A percentile compares a stretch with the other conserved stretches of the same genome.
phyloP scores from a whole-genome alignment of 768 basidiomycete genomes.

The Boletus subparvulus region DNA sequence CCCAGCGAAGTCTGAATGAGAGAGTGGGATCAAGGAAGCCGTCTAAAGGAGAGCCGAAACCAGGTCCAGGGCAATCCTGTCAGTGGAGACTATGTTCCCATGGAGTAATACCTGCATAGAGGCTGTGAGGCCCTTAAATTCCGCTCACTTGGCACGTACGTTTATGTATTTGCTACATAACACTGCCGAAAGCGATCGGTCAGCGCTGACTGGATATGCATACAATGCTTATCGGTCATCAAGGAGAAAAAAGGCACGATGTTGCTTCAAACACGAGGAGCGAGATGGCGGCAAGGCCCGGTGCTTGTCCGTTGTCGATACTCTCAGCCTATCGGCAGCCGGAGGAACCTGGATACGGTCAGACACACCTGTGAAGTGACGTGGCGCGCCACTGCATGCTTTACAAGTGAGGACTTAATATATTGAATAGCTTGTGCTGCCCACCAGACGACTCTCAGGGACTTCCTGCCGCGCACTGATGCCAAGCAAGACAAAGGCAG shows the following conservation, averaged over 20 bases:
- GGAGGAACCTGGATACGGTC: neutral
- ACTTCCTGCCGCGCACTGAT: no score
- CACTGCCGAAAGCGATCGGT: neutral
- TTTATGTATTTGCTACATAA: neutral
- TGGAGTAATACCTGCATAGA: neutral
- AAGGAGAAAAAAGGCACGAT: neutral
- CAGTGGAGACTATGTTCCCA: neutral
- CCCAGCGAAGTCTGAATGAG: neutral
- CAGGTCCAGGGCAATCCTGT: neutral
- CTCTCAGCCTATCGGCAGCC: neutral
- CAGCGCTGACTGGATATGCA: neutral
- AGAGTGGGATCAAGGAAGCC: neutral
- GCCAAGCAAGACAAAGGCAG: no score
- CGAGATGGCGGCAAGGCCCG: no score
- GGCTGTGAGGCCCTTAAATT: neutral
- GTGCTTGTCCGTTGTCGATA: neutral
- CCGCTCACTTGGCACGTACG: neutral
- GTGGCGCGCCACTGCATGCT: neutral
- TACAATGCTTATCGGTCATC: neutral
- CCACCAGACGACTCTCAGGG: no score
- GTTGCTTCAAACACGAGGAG: neutral
- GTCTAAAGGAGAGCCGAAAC: neutral
- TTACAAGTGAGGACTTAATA: neutral
- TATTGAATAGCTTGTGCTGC: neutral
- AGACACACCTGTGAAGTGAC: neutral